Base-by-base conservation (phyloP, 805 yeast species). In the Candida sithepensis region DNA sequence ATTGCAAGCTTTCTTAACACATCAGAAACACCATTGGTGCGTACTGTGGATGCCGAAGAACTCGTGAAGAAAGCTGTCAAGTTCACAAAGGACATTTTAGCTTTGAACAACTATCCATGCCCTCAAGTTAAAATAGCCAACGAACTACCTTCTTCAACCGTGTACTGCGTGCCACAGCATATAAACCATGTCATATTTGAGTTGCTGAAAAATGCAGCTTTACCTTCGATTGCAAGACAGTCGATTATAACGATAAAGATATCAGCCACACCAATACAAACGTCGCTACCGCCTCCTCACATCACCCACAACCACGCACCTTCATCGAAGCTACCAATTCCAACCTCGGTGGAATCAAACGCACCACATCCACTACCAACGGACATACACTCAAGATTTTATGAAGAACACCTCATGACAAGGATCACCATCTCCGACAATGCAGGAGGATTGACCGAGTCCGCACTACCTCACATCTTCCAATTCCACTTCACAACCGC, bases 401-500 rank as follows among this genome's bases (percentile, higher is more conserved):
- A 34, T 16, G 38, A 34, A 34, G 21, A 34, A 12, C 38, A 32
- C 14, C 21, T n/a, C 6, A 23, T 33, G 28, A 43, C 53, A 12
- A 44, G 39, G 4, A 55, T 63, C 28, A 57, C 53, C 32, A 53
- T 64, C n/a, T 48, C 51, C 7, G 68, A 64, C 47, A 20, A 47
- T n/a, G 68, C 66, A 12, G 68, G 68, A 12, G 68, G 68, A 3
- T 47, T 64, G 49, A 47, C 56, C 1, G 41, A 45, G 13, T 41
- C 42, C 13, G 46, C 56, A 21, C 40, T 54, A 1, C 45, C 54
- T 10, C 58, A 58, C 40, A 64, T 64, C 4, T 64, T 64, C 59
- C 66, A 61, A 18, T 64, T 61, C 44, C 68, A 64, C 42, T 64
- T 59, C 46, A 62, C 68, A 16, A 64, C 68, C 19, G 32, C 36